phyloP scores from a whole-genome alignment of 202 grass and related monocot genomes.

The Tripidium arundinaceum region DNA sequence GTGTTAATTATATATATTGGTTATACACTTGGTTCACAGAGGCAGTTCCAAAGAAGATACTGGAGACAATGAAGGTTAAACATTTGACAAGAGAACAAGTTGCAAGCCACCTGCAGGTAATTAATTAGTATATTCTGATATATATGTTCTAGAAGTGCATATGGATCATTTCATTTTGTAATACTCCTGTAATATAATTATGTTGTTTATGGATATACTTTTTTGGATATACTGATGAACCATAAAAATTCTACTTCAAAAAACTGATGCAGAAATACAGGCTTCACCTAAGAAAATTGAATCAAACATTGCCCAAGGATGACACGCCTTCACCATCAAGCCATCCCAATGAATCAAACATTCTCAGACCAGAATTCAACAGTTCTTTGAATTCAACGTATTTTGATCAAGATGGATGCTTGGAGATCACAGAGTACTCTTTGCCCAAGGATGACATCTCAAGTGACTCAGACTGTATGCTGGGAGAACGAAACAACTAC shows the following conservation, averaged over 20 bases:
- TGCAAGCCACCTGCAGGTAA: conserved; percentile 50
- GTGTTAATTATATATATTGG: not conserved
- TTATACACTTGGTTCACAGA: conserved; percentile 20
- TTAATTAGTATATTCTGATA: not conserved
- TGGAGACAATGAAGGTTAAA: conserved; percentile 47
- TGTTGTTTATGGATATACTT: too few species aligned
- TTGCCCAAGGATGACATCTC: conserved; percentile 27
- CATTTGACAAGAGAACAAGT: conserved; percentile 55
- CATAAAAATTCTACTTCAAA: too few species aligned
- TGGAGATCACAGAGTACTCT: conserved; percentile 30
- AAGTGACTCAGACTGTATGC: conserved; percentile 28
- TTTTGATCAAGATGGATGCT: conserved; percentile 27
- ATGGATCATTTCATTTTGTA: not conserved
- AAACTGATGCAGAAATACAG: conserved; percentile 31
- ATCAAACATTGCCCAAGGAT: not conserved
- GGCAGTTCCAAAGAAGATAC: conserved; percentile 47
- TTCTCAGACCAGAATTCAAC: not conserved
- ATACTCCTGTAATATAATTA: not conserved
- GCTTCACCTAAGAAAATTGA: conserved; percentile 3
- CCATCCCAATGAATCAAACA: not conserved
- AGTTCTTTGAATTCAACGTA: not conserved
- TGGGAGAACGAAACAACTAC: conserved; percentile 24
- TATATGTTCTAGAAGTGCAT: not conserved
- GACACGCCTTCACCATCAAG: not conserved
- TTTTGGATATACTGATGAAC: too few species aligned